phyloP scores from a whole-genome alignment of 345 rosid species.

The Camelina sativa region DNA sequence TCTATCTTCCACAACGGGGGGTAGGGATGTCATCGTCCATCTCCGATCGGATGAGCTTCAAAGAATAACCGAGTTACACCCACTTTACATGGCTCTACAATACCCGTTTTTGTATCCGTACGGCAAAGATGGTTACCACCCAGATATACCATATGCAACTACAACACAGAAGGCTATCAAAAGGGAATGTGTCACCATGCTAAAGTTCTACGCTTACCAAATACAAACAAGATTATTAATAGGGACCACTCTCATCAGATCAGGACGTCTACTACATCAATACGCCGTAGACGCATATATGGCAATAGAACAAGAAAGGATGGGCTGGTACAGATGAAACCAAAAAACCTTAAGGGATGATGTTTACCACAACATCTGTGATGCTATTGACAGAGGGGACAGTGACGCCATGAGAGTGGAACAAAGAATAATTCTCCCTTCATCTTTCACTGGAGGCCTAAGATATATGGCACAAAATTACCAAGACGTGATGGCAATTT shows the following conservation, averaged over 20 bases:
- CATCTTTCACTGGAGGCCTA: constrained; percentile 10
- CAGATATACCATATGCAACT: neutral
- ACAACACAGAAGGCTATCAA: neutral
- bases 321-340: constrained; percentile 2
- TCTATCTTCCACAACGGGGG: neutral
- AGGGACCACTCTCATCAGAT: neutral
- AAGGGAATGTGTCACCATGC: constrained; percentile 5
- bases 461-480: constrained; percentile 13
- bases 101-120: constrained; percentile 9
- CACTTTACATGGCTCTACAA: neutral
- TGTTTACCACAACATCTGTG: neutral
- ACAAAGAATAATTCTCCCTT: neutral
- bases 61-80: constrained; percentile 1
- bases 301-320: neutral
- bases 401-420: neutral
- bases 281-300: constrained; percentile 14
- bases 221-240: neutral
- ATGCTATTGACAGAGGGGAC: constrained; percentile 9
- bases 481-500: constrained; percentile 18
- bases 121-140: neutral
- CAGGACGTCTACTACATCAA: neutral
- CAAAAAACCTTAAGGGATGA: neutral
- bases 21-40: neutral
- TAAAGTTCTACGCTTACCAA: neutral
- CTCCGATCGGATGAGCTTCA: neutral